Evolutionary conservation across 2,329 filamentous ascomycete genomes (phyloP).

Genomic region (Aureobasidium zeae): DNA sequence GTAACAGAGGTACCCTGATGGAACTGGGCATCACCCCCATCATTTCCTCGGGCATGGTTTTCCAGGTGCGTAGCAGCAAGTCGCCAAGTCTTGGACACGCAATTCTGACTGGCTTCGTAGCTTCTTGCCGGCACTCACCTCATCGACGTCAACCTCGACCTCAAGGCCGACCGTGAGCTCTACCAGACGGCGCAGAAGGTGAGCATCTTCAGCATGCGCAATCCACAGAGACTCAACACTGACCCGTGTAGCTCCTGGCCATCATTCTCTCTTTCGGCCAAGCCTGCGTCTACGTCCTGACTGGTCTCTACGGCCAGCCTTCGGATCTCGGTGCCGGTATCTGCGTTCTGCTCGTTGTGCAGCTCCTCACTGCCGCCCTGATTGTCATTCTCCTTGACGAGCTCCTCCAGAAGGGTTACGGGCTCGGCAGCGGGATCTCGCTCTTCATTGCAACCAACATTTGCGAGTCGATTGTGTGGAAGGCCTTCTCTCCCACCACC

Average conservation of each 20-base stretch:
- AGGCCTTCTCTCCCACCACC: slow-evolving; percentile 97
- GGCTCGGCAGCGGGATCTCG: slow-evolving; percentile 95
- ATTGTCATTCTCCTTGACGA: slow-evolving; percentile 99
- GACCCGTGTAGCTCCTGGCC: slow-evolving; percentile 53
- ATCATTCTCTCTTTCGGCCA: slow-evolving; percentile 97
- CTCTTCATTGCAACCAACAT: slow-evolving; percentile 99
- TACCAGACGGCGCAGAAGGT: slow-evolving; percentile 98
- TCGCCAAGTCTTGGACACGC: neutral
- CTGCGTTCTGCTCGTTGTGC: slow-evolving; percentile 94
- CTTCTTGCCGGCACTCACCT: slow-evolving; percentile 98
- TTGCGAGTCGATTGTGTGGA: slow-evolving; percentile 99
- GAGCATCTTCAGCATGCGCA: neutral
- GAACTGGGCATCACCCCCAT: slow-evolving; percentile 68
- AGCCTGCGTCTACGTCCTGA: slow-evolving; percentile 96
- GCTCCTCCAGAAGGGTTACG: slow-evolving; percentile 98
- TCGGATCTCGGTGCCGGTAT: slow-evolving; percentile 95
- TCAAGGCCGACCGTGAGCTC: slow-evolving; percentile 98
- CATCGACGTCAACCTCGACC: slow-evolving; percentile 99
- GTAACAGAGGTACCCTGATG: slow-evolving; percentile 56
- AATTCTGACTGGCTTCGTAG: slow-evolving; percentile 28
- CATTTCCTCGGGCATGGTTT: slow-evolving; percentile 99
- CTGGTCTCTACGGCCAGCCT: slow-evolving; percentile 92
- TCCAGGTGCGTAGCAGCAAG: slow-evolving; percentile 51
- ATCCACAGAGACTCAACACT: neutral
- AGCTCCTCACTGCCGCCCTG: slow-evolving; percentile 93